phyloP scores from a whole-genome alignment of 2,329 filamentous ascomycete genomes.

The Penicillium sp. region DNA sequence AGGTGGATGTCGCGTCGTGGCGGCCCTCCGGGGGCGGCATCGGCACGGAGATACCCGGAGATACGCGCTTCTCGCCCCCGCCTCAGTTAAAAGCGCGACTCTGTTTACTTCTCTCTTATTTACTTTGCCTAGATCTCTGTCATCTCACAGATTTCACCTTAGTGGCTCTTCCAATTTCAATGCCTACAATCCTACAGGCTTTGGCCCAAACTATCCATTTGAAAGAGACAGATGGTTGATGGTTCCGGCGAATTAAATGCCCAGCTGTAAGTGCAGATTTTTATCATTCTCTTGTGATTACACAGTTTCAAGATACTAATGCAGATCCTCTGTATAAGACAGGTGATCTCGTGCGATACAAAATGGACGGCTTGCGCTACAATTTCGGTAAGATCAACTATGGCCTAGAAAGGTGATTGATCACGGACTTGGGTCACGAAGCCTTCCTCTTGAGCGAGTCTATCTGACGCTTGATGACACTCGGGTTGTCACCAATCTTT shows the following conservation, averaged over 20 bases:
- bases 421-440: not conserved
- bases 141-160: not conserved
- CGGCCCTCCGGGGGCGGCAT: not conserved
- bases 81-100: not conserved
- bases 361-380: not conserved
- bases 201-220: not conserved
- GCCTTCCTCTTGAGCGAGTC: not conserved
- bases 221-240: not conserved
- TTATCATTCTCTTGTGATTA: not conserved
- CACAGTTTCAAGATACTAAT: not conserved
- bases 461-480: not conserved
- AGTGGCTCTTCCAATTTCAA: not conserved
- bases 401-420: not conserved
- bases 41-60: not conserved
- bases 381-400: not conserved
- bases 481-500: not conserved
- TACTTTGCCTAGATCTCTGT: not conserved
- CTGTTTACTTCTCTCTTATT: not conserved
- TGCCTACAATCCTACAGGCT: not conserved
- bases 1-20: too few relatives aligned
- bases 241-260: not conserved
- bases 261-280: not conserved
- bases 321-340: not conserved
- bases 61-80: not conserved
- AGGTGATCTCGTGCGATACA: not conserved